Percentiles rank a stretch among this genome's conserved stretches.
Conservation (phyloP, 768 basidiomycete species). For the Cystobasidium onofrii region DNA sequence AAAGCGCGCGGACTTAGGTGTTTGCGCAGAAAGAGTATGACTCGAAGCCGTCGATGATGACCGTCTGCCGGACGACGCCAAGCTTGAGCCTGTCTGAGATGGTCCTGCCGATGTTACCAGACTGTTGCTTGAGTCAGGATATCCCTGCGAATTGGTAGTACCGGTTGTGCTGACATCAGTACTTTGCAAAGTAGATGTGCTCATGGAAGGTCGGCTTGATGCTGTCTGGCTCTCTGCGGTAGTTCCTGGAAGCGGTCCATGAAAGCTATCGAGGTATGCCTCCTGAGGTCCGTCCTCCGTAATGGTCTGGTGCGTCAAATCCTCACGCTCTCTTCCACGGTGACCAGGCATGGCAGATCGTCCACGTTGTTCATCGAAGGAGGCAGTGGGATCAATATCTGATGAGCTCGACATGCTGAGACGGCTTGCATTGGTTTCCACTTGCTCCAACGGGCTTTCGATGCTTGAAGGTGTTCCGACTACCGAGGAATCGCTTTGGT, state of each 20-base stretch:
- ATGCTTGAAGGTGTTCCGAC: neutral
- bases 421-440: neutral
- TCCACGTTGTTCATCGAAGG: neutral
- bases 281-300: neutral
- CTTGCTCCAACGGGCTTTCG: neutral
- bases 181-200: neutral
- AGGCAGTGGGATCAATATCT: neutral
- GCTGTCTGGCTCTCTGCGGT: too few species aligned
- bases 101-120: neutral
- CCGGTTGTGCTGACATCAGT: neutral
- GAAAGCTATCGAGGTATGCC: neutral
- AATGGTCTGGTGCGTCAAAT: neutral
- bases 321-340: neutral
- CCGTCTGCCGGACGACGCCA: neutral
- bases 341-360: neutral
- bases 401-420: neutral
- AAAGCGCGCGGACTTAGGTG: slow-evolving; percentile 24
- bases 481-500: neutral
- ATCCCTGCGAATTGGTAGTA: neutral
- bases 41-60: neutral
- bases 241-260: too few species aligned
- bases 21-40: neutral
- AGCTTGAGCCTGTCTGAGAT: neutral
- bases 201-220: neutral
- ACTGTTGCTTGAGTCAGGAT: neutral